phyloP scores from a whole-genome alignment of 345 rosid genomes.

The Gossypium herbaceum region DNA sequence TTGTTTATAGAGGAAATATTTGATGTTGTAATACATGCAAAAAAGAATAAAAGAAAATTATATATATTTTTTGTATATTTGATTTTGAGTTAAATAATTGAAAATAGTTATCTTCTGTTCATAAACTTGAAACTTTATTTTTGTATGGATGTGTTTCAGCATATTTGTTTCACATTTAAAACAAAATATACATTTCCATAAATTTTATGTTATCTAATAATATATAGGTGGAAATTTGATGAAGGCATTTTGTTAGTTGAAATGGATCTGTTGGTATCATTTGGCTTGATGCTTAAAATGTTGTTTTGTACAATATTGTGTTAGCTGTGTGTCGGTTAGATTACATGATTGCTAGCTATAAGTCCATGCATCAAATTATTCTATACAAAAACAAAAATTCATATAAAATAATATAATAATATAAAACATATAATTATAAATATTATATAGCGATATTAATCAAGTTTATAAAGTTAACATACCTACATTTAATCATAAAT shows the following conservation, averaged over 20 bases:
- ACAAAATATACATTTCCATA: no score
- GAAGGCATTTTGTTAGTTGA: no score
- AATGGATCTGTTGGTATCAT: not conserved
- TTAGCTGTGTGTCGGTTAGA: not conserved
- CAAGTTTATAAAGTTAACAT: no score
- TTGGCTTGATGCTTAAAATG: not conserved
- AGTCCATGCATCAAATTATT: not conserved
- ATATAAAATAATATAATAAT: no score
- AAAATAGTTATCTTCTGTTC: not conserved
- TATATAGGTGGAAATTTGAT: no score
- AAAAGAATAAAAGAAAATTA: not conserved
- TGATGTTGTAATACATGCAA: not conserved
- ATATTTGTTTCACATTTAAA: no score
- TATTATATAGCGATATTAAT: no score
- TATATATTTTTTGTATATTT: not conserved
- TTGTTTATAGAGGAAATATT: not conserved
- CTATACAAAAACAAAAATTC: no score
- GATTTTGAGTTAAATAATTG: not conserved
- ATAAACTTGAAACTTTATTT: not conserved
- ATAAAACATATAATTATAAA: no score
- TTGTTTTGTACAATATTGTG: not conserved
- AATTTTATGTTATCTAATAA: no score
- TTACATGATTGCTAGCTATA: not conserved
- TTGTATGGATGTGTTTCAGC: no score
- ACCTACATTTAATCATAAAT: no score